A percentile compares a stretch with the other conserved stretches of the same genome.
Conservation (phyloP, 352 stramenopile species). For the Phytopythium boreale region DNA sequence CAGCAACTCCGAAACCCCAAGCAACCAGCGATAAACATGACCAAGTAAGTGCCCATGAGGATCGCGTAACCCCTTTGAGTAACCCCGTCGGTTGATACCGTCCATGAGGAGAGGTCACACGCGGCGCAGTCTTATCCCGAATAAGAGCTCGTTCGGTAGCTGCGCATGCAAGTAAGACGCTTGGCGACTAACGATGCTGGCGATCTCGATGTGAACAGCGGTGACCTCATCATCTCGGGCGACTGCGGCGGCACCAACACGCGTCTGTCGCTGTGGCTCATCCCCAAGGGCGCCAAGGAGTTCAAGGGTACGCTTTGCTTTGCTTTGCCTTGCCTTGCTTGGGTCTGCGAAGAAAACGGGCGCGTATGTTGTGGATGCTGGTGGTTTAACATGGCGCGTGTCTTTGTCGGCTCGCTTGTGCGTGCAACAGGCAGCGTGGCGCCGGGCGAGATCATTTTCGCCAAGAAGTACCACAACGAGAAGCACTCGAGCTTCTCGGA, state of each 20-base stretch:
- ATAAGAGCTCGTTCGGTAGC: background rate
- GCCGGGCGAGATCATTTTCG: slow-evolving; percentile 79
- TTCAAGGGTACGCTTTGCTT: slow-evolving; percentile 40
- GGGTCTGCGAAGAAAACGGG: too few species aligned
- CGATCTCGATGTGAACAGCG: slow-evolving; percentile 16
- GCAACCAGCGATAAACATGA: background rate
- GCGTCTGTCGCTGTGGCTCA: slow-evolving; percentile 88
- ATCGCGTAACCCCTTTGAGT: background rate
- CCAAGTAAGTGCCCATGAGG: too few species aligned
- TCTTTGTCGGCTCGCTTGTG: background rate
- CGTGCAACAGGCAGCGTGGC: slow-evolving; percentile 47
- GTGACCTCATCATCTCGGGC: slow-evolving; percentile 84
- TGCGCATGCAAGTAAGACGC: too few species aligned
- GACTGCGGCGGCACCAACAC: slow-evolving; percentile 98
- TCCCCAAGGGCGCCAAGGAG: slow-evolving; percentile 51
- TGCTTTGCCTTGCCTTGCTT: background rate
- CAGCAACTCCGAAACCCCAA: background rate
- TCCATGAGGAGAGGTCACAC: too few species aligned
- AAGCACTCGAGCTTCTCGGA: slow-evolving; percentile 79
- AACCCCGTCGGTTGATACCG: background rate
- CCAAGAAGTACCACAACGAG: slow-evolving; percentile 87
- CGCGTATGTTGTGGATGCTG: slow-evolving; percentile 7
- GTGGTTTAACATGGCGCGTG: background rate
- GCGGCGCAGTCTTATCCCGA: too few species aligned
- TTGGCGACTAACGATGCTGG: too few species aligned